phyloP scores from a whole-genome alignment of 1,139 yeast species.

The Debaryomyces psychrophilus region DNA sequence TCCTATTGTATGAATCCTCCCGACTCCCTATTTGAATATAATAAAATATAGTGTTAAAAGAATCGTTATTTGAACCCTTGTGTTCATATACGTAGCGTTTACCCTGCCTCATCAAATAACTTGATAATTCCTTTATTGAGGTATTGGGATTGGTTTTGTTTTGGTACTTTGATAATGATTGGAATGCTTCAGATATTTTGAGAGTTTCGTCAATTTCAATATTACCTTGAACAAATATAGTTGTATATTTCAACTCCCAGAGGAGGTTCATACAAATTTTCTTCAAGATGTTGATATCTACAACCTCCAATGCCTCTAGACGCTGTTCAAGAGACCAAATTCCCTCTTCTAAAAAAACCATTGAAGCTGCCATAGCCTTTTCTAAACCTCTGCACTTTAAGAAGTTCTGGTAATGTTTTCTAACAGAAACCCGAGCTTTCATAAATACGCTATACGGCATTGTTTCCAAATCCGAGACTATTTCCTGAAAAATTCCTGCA shows the following conservation, averaged over 20 bases:
- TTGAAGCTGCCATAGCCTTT: conserved; percentile 49
- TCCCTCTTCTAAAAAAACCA: conserved; percentile 54
- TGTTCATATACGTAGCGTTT: conserved; percentile 32
- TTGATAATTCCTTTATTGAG: conserved; percentile 27
- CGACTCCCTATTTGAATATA: conserved; percentile 60
- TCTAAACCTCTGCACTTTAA: conserved; percentile 41
- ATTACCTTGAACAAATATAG: conserved; percentile 55
- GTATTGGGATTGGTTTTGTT: background rate
- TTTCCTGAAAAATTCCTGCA: conserved; percentile 19
- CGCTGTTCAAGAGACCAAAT: conserved; percentile 56
- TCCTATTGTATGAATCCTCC: conserved; percentile 29
- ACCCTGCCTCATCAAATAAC: conserved; percentile 40
- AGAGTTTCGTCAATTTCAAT: conserved; percentile 18
- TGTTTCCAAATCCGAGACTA: conserved; percentile 16
- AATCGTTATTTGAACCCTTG: conserved; percentile 41
- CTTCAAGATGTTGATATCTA: conserved; percentile 27
- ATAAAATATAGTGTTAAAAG: conserved; percentile 50
- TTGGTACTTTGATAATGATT: background rate
- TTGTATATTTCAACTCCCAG: conserved; percentile 31
- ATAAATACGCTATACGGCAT: conserved; percentile 39
- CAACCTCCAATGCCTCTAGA: conserved; percentile 36
- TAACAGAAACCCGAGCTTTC: conserved; percentile 44
- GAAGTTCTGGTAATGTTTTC: conserved; percentile 46
- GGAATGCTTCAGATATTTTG: conserved; percentile 16
- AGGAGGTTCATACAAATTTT: conserved; percentile 25